Percentiles rank a stretch among this genome's conserved stretches.
These are phyloP conservation scores for Cytospora piceae DNA, from an alignment of 2,329 filamentous ascomycete species.

Conservation along the genomic window DNA sequence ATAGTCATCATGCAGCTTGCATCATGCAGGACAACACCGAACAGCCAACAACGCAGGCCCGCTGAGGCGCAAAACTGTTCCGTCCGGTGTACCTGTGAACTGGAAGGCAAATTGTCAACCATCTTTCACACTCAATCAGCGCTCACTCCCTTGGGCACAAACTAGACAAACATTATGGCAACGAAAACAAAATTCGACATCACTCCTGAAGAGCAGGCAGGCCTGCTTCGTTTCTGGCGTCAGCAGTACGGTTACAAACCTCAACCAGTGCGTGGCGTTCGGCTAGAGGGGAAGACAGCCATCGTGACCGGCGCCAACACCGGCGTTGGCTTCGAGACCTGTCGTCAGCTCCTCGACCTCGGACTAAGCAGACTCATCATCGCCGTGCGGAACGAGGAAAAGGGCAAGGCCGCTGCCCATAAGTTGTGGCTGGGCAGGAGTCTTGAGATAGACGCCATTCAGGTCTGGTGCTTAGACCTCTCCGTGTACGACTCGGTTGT, in stretches of 20 bases:
- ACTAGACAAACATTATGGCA: too few relatives aligned
- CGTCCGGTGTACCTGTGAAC: too few relatives aligned
- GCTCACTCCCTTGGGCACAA: too few relatives aligned
- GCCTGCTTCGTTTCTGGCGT: not conserved
- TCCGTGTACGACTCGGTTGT: not conserved
- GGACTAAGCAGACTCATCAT: conserved; percentile 4
- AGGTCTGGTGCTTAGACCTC: not conserved
- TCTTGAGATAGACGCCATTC: not conserved
- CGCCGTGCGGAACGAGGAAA: not conserved
- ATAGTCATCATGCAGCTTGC: too few relatives aligned
- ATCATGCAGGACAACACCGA: too few relatives aligned
- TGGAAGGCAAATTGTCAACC: too few relatives aligned
- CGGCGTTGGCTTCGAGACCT: not conserved
- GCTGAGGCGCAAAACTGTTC: too few relatives aligned
- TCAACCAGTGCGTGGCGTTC: not conserved
- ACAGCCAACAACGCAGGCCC: too few relatives aligned
- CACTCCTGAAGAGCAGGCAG: not conserved
- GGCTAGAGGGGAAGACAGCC: not conserved
- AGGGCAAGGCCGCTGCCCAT: not conserved
- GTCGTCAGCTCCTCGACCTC: not conserved
- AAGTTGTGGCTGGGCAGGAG: not conserved
- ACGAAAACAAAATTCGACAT: not conserved
- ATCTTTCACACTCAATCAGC: too few relatives aligned
- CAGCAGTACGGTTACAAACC: not conserved
- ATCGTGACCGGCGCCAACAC: conserved; percentile 1